Conservation (phyloP, 73 alveolate genomes). For the Urostyla sp. region DNA sequence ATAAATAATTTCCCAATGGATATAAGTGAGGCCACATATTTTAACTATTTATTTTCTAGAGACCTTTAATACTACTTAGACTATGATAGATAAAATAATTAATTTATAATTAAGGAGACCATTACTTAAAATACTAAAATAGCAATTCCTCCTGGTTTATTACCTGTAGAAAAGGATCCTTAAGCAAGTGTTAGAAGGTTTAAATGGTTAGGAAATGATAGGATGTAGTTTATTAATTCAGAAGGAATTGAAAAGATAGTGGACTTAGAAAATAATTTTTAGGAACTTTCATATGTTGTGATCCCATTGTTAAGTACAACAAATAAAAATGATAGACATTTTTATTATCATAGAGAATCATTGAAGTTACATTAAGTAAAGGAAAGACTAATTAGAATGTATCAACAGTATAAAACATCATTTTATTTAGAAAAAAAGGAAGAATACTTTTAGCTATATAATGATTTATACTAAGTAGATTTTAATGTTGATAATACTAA, state of each 20-base stretch:
- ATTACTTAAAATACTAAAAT: not conserved
- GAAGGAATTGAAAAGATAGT: constrained; percentile 52
- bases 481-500: constrained; percentile 38
- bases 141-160: constrained; percentile 16
- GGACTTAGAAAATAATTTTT: constrained; percentile 10
- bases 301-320: constrained; percentile 19
- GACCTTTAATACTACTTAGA: constrained; percentile 19
- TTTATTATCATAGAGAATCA: constrained; percentile 1
- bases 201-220: constrained; percentile 22
- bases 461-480: constrained; percentile 27
- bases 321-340: constrained; percentile 27
- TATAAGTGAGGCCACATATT: constrained; percentile 34
- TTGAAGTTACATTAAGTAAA: not conserved
- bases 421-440: constrained; percentile 14
- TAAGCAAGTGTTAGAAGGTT: not conserved
- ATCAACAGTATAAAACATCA: constrained; percentile 24
- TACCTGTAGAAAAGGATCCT: constrained; percentile 33
- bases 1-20: constrained; percentile 36
- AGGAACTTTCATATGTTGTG: constrained; percentile 27
- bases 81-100: constrained; percentile 28
- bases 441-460: constrained; percentile 3
- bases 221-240: constrained; percentile 9
- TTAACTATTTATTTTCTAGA: constrained; percentile 33
- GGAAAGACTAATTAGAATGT: constrained; percentile 20
- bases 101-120: constrained; percentile 37